Evolutionary conservation across 148 eudicot genomes (phyloP).

Genomic region (Cornus suecica): DNA sequence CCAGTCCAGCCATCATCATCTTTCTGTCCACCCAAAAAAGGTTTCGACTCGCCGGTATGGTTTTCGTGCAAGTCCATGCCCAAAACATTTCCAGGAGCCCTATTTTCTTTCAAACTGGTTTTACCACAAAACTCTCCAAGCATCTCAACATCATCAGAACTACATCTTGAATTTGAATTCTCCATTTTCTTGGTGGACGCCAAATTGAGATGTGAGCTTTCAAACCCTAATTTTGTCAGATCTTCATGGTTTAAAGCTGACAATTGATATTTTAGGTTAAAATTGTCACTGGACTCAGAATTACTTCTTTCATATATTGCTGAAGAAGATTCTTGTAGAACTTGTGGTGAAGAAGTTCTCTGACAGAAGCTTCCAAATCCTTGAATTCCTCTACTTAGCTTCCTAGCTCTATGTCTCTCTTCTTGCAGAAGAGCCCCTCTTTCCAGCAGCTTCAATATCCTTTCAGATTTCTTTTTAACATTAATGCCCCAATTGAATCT

Average conservation of each 20-base stretch:
- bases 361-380: conserved; percentile 85
- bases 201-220: background rate
- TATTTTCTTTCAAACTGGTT: conserved; percentile 47
- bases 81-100: conserved; percentile 34
- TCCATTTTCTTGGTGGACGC: conserved; percentile 6
- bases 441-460: conserved; percentile 58
- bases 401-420: conserved; percentile 74
- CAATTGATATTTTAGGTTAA: conserved; percentile 35
- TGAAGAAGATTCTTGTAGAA: conserved; percentile 27
- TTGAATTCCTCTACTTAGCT: conserved; percentile 68
- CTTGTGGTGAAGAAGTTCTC: conserved; percentile 31
- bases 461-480: conserved; percentile 74
- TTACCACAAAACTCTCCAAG: background rate
- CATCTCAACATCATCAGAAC: background rate
- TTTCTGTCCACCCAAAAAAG: conserved; percentile 33
- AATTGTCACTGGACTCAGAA: conserved; percentile 64
- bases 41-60: conserved; percentile 29
- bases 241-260: conserved; percentile 7
- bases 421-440: conserved; percentile 61
- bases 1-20: conserved; percentile 11
- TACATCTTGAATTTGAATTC: background rate
- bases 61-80: conserved; percentile 20
- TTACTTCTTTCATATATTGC: conserved; percentile 48
- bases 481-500: conserved; percentile 92
- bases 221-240: background rate